phyloP scores from a whole-genome alignment of 2,329 filamentous ascomycete species.

The Aureobasidium sp. region DNA sequence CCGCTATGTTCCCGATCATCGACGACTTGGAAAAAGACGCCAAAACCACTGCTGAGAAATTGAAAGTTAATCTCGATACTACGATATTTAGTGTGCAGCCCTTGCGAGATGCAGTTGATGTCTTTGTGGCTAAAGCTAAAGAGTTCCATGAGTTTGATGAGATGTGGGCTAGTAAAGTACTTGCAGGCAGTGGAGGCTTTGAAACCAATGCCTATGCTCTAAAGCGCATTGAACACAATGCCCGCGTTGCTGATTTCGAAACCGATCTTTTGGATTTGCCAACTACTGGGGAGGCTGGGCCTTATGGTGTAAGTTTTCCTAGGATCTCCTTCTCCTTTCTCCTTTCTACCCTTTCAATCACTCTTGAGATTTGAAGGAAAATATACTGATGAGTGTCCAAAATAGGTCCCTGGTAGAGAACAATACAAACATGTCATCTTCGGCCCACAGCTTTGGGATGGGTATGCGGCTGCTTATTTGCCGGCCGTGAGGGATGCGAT shows the following conservation, averaged over 20 bases:
- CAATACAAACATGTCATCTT: conserved; percentile 94
- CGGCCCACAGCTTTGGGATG: conserved; percentile 70
- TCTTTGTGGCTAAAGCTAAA: conserved; percentile 51
- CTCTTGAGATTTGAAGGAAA: no score
- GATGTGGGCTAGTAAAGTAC: conserved; percentile 64
- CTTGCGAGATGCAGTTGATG: conserved; percentile 53
- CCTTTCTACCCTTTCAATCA: no score
- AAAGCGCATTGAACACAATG: conserved; percentile 67
- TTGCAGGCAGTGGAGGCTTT: conserved; percentile 58
- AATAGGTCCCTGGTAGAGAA: conserved; percentile 76
- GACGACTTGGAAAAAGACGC: conserved; percentile 58
- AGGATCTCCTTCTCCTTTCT: no score
- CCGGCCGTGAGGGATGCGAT: conserved; percentile 80
- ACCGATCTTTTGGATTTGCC: conserved; percentile 71
- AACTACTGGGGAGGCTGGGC: conserved; percentile 32
- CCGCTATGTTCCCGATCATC: conserved; percentile 55
- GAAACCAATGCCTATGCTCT: conserved; percentile 62
- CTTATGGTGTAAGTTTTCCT: conserved; percentile 62
- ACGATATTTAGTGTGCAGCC: conserved; percentile 45
- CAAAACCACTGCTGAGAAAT: conserved; percentile 29
- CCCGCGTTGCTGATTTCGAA: conserved; percentile 72
- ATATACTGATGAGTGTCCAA: no score
- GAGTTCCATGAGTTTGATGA: conserved; percentile 69
- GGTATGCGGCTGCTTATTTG: conserved; percentile 60
- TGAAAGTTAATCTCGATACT: background rate